A percentile compares a stretch with the other conserved stretches of the same genome.
phyloP scores from a whole-genome alignment of 352 stramenopile genomes.

The Phytophthora melonis region DNA sequence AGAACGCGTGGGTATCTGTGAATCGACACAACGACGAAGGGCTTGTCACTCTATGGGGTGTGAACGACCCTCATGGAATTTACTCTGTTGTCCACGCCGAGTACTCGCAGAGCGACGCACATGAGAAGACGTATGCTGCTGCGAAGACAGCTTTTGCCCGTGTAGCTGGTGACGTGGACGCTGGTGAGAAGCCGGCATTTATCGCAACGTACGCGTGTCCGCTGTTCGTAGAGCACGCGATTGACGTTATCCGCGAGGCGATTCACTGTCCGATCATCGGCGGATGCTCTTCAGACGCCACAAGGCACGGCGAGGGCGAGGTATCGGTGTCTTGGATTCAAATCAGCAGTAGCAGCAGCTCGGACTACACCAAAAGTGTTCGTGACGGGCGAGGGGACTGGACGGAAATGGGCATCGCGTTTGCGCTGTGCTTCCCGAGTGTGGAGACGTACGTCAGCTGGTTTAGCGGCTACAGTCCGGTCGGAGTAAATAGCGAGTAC shows the following conservation, averaged over 20 bases:
- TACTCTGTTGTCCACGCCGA: conserved; percentile 86
- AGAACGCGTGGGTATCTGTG: conserved; percentile 89
- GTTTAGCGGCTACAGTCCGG: conserved; percentile 89
- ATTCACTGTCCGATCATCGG: conserved; percentile 86
- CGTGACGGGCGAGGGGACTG: conserved; percentile 74
- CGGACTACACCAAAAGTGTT: conserved; percentile 82
- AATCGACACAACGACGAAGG: conserved; percentile 89
- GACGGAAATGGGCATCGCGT: conserved; percentile 85
- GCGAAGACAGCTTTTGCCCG: conserved; percentile 71
- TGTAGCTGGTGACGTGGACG: conserved; percentile 63
- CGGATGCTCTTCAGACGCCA: conserved; percentile 84
- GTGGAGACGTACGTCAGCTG: conserved; percentile 89
- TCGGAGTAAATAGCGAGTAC: conserved; percentile 76
- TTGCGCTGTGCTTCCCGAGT: conserved; percentile 86
- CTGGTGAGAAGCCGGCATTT: conserved; percentile 80
- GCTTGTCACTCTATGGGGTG: conserved; percentile 85
- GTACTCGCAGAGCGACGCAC: conserved; percentile 83
- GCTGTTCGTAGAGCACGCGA: conserved; percentile 83
- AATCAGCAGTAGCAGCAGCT: conserved; percentile 87
- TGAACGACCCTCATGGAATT: conserved; percentile 84
- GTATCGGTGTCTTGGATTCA: conserved; percentile 86
- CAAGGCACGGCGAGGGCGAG: conserved; percentile 73
- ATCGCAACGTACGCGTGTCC: conserved; percentile 84
- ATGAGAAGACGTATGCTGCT: conserved; percentile 81
- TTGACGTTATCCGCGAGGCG: conserved; percentile 84